Base-by-base conservation (phyloP, 2,329 filamentous ascomycete genomes). In the Sphaerulina vaccinii region DNA sequence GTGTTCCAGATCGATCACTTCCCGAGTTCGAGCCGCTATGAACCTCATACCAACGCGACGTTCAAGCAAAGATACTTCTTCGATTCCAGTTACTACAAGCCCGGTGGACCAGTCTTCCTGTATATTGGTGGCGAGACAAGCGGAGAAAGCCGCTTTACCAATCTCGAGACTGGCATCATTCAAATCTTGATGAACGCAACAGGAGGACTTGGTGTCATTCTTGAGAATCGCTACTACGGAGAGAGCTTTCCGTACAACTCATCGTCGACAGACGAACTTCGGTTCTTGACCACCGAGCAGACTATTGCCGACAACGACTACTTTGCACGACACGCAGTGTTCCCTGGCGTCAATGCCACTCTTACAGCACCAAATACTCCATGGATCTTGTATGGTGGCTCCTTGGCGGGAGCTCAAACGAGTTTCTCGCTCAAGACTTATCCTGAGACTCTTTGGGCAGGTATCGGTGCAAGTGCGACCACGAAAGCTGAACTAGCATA, bases 51-150 rank as follows among this genome's bases (percentile, higher is more conserved):
- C 7, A 74, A 85, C 57, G 84, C 70, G 19, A 79, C 72, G 1
- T 95, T 90, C 69, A 71, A 82, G 32, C 73, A 91, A 44, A 80
- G 88, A 11, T 95, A 93, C 73, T 93, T 85, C 85, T 89, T 92
- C 61, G 88, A 95, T 62, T 81, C 83, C 1, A 79, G 79, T 41
- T 79, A 87, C 71, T 95, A 93, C 71, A 79, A 83, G 65, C 73
- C 79, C 0, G 90, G 89, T 9, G 90, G 89, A 0, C 89, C 90
- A 0, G 85, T 95, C 35, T 87, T 95, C 49, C 79, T 93, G 3
- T 78, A 93, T 9, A 79, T 84, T 23, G 79, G 80, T 2, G 89
- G 89, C 19, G 89, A 93, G 72, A 86, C 83, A 0, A 73, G 73
- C 53, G 86, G 78, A 8, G 72, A 70, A 18, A 81, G 69, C 38